Conservation (phyloP, 495 filamentous ascomycete species). For the Aspergillus incahuasiensis region DNA sequence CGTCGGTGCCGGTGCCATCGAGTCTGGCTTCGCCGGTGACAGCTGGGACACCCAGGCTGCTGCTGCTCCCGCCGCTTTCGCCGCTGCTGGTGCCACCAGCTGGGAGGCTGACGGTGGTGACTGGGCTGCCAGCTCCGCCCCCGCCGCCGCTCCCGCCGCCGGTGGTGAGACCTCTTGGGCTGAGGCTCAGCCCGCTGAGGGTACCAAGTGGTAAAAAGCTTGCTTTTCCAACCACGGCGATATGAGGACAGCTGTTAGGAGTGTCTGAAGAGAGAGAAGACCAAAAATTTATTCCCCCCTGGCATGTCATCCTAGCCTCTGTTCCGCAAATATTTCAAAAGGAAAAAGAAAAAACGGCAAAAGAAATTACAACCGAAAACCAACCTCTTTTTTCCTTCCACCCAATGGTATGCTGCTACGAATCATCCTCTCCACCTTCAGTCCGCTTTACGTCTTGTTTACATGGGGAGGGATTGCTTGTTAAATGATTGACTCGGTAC, state of each 20-base stretch:
- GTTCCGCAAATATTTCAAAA: conserved; percentile 28
- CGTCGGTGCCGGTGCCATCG: conserved; percentile 71
- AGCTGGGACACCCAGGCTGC: conserved; percentile 55
- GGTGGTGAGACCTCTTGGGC: conserved; percentile 67
- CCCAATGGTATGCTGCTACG: conserved; percentile 23
- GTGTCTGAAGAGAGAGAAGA: conserved; percentile 11
- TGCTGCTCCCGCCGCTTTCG: conserved; percentile 56
- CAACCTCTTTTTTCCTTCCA: conserved; percentile 20
- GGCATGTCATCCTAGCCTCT: conserved; percentile 48
- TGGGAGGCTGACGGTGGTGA: conserved; percentile 80
- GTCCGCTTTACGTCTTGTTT: conserved; percentile 19
- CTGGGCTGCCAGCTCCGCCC: conserved; percentile 62
- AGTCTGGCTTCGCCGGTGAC: conserved; percentile 70
- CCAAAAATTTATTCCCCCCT: conserved; percentile 28
- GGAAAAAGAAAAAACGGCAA: conserved; percentile 39
- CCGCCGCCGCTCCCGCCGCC: conserved; percentile 47
- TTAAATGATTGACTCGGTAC: conserved; percentile 59
- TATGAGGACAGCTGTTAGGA: conserved; percentile 33
- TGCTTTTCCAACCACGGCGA: conserved; percentile 17
- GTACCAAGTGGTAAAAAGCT: conserved; percentile 58
- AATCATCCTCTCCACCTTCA: conserved; percentile 11
- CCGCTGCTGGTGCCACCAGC: conserved; percentile 56
- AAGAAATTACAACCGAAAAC: conserved; percentile 28
- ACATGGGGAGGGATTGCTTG: conserved; percentile 40
- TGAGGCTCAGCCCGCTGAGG: conserved; percentile 50